Conservation (phyloP, 1,284 basidiomycete species). For the Malassezia obtusa region DNA sequence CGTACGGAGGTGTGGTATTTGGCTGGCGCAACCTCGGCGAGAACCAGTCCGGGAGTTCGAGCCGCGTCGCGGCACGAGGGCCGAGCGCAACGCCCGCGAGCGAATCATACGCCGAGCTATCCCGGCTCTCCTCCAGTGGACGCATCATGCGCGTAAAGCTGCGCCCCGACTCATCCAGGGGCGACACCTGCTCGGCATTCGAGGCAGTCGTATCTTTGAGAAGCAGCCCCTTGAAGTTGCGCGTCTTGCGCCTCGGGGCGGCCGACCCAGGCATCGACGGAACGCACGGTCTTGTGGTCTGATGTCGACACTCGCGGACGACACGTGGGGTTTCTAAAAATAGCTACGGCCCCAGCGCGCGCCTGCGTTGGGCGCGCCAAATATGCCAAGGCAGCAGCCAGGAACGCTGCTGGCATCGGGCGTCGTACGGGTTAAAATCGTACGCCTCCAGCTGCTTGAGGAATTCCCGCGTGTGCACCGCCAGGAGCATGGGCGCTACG, state of each 20-base stretch:
- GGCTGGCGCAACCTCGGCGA: neutral
- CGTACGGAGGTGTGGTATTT: neutral
- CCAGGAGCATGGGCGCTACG: slow-evolving; percentile 68
- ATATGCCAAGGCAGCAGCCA: slow-evolving; percentile 79
- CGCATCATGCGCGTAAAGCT: neutral
- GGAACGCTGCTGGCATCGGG: slow-evolving; percentile 61
- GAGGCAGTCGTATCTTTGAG: slow-evolving; percentile 16
- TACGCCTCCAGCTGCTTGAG: slow-evolving; percentile 64
- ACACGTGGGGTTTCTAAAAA: neutral
- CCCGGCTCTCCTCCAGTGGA: neutral
- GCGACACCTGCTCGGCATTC: neutral
- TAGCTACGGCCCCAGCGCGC: neutral
- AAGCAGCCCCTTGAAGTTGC: slow-evolving; percentile 46
- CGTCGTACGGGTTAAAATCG: slow-evolving; percentile 74
- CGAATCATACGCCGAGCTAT: neutral
- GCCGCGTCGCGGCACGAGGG: slow-evolving; percentile 16
- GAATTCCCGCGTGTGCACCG: slow-evolving; percentile 64
- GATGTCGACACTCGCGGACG: neutral
- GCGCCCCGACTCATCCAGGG: neutral
- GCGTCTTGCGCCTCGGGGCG: slow-evolving; percentile 33
- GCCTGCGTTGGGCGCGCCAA: slow-evolving; percentile 57
- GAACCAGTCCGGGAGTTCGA: neutral
- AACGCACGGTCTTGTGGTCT: neutral
- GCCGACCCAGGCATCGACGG: neutral
- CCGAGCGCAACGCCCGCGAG: neutral